Conservation (phyloP, 805 yeast species). For the Schwanniomyces occidentalis region DNA sequence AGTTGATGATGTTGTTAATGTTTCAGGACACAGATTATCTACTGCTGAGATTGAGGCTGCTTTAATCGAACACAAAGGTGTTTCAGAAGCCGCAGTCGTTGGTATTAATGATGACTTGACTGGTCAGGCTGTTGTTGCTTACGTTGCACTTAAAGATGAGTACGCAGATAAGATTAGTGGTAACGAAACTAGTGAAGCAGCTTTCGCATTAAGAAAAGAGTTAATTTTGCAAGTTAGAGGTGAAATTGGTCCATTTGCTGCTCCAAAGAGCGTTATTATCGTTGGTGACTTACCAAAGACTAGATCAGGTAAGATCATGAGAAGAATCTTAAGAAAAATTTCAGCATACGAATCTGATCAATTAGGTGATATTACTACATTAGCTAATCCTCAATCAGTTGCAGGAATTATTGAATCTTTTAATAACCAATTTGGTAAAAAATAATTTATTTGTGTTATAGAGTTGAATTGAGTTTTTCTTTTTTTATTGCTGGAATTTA, state of each 20-base stretch:
- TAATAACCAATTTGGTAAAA: conserved; percentile 41
- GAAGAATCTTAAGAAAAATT: conserved; percentile 79
- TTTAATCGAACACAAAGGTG: conserved; percentile 65
- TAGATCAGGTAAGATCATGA: conserved; percentile 84
- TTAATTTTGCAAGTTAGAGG: conserved; percentile 69
- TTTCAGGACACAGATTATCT: conserved; percentile 83
- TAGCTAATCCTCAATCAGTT: conserved; percentile 75
- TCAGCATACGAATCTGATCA: conserved; percentile 77
- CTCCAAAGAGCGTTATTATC: conserved; percentile 71
- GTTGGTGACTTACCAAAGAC: conserved; percentile 84
- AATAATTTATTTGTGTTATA: conserved; percentile 24
- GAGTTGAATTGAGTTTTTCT: too few species aligned
- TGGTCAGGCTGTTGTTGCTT: conserved; percentile 85
- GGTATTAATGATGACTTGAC: conserved; percentile 83
- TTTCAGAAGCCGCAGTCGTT: conserved; percentile 80
- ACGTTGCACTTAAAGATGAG: conserved; percentile 67
- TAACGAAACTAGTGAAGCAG: conserved; percentile 43
- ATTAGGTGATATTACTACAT: conserved; percentile 76
- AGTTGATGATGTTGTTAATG: conserved; percentile 87
- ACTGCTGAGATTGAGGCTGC: conserved; percentile 90
- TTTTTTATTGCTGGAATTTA: too few species aligned
- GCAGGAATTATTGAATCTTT: conserved; percentile 57
- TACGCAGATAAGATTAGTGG: conserved; percentile 25
- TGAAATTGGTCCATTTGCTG: conserved; percentile 85
- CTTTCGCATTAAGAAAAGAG: conserved; percentile 57